phyloP scores from a whole-genome alignment of 805 yeast genomes.

The Yarrowia divulgata region DNA sequence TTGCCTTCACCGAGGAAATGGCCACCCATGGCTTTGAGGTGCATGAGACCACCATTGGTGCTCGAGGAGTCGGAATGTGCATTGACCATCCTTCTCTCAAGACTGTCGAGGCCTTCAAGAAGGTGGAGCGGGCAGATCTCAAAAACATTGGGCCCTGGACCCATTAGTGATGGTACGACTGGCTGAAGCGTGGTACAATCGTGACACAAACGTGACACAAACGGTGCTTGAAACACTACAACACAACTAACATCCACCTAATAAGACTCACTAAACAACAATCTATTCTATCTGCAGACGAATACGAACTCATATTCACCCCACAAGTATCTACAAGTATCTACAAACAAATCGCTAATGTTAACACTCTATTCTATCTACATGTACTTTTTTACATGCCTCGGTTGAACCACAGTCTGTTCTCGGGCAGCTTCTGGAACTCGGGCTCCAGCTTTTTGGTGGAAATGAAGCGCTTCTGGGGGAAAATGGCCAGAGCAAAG shows the following conservation, averaged over 20 bases:
- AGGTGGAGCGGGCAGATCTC: conserved; percentile 18
- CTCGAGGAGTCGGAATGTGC: conserved; percentile 72
- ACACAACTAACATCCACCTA: not conserved
- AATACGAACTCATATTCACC: no score
- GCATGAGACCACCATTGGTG: conserved; percentile 83
- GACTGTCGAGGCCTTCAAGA: conserved; percentile 30
- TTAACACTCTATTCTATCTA: conserved; percentile 11
- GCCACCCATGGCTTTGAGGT: conserved; percentile 64
- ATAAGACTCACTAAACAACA: no score
- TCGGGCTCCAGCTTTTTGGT: conserved; percentile 68
- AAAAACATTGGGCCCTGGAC: conserved; percentile 36
- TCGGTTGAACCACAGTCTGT: conserved; percentile 84
- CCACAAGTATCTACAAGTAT: no score
- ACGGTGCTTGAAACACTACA: no score
- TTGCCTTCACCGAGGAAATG: conserved; percentile 50
- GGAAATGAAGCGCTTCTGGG: conserved; percentile 75
- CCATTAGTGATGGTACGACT: not conserved
- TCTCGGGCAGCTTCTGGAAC: conserved; percentile 63
- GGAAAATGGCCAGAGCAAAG: conserved; percentile 94
- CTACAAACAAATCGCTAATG: no score
- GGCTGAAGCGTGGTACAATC: no score
- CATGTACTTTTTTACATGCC: conserved; percentile 68
- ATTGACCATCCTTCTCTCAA: conserved; percentile 34
- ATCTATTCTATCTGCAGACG: no score
- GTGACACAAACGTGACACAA: no score